Base-by-base conservation (phyloP, 202 grass and related monocot species). In the Digitaria exilis region DNA sequence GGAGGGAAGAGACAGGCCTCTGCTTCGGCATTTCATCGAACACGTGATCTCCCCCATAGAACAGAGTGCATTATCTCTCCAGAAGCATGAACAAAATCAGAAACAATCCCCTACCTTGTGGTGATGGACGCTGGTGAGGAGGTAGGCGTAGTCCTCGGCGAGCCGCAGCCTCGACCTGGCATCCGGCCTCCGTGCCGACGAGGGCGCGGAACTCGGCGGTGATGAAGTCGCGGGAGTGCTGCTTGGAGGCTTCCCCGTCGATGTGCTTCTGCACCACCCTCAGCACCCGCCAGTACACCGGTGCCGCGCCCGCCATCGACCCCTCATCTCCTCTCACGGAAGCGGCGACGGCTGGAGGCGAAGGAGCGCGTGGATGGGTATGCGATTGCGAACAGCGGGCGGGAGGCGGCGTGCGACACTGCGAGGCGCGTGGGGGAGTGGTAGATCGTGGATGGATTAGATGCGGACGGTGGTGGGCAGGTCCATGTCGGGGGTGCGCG, bases 251-350 rank as follows among this genome's bases (percentile, higher is more conserved):
- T 25, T 68, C 78, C 1, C 68, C 42, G 43, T 90, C 82, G 78
- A 91, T 82, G 76, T 91, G 88, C 69, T 89, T 97, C 25, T 93
- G 70, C 58, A 97, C 90, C 57, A 88, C 95, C 84, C 82, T 97
- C 44, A 94, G 82, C 51, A 93, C 85, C 71, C 70, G 84, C 45
- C 90, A 71, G 79, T 97, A 97, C 29, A 78, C 88, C 19, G 78
- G 50, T 34, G 84, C 59, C 22, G 75, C 77, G 16, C 17, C 71
- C 55, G 86, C 84, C 88, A 83, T 90, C 51, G 78, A 31, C 41
- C 60, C 22, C 46, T 79, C 44, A 0, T 14, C 26, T 32, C 37
- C 2, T 39, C n/a, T n/a, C 5, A 14, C 3, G 3, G 28, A 72
- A 65, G 65, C 75, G 28, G 28, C 70, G 70, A 14, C 12, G n/a